phyloP scores from a whole-genome alignment of 176 grass and related monocot genomes.

The Carex littledalei region DNA sequence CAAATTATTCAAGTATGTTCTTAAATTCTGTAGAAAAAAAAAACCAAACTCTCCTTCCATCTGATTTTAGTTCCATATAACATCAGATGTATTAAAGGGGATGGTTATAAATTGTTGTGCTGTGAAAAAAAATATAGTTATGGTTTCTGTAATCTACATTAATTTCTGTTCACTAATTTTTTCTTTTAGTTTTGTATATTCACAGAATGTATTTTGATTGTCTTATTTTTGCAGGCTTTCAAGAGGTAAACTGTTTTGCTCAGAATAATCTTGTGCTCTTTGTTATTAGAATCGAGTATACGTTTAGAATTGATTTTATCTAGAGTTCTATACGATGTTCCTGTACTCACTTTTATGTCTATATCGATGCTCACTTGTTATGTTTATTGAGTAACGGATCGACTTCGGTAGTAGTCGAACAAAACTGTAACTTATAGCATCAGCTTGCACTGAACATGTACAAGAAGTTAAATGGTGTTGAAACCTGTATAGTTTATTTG shows the following conservation, averaged over 20 bases:
- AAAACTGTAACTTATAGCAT: too few species aligned
- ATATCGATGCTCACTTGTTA: too few species aligned
- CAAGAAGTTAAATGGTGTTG: too few species aligned
- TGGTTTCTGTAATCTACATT: neutral
- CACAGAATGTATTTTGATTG: neutral
- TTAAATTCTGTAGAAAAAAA: neutral
- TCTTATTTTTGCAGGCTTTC: slow-evolving; percentile 8
- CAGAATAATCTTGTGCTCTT: neutral
- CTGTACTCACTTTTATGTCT: neutral
- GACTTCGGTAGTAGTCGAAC: too few species aligned
- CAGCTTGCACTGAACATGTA: too few species aligned
- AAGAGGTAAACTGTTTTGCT: slow-evolving; percentile 4
- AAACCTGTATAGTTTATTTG: too few species aligned
- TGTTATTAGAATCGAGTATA: neutral
- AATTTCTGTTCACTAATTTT: neutral
- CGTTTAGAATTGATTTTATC: too few species aligned
- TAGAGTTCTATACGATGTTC: neutral
- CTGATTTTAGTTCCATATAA: neutral
- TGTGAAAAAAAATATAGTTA: neutral
- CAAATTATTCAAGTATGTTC: neutral
- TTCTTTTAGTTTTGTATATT: neutral
- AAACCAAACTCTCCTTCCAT: neutral
- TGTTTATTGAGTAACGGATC: too few species aligned
- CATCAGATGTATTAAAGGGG: neutral
- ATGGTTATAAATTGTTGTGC: neutral